These are phyloP conservation scores for Quercus wislizeni DNA, from an alignment of 306 rosid genomes.

Conservation along the genomic window DNA sequence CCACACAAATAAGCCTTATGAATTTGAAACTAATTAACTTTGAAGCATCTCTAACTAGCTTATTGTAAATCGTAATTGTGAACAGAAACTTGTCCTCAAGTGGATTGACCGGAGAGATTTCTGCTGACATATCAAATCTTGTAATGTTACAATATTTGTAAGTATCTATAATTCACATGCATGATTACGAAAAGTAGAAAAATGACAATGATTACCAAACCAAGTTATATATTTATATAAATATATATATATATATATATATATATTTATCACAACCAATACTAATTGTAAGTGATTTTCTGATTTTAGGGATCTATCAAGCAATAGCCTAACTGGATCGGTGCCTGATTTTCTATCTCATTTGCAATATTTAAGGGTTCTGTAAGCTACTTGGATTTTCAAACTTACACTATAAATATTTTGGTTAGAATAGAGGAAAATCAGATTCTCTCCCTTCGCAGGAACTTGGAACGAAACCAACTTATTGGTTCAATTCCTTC, in stretches of 20 bases:
- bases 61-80: slow-evolving; percentile 11
- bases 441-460: slow-evolving; percentile 24
- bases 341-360: slow-evolving; percentile 39
- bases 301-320: slow-evolving; percentile 56
- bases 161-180: slow-evolving; percentile 17
- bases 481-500: slow-evolving; percentile 41
- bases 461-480: slow-evolving; percentile 48
- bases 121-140: slow-evolving; percentile 35
- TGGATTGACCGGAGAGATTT: slow-evolving; percentile 42
- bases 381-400: slow-evolving; percentile 33
- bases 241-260: too few species aligned
- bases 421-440: not conserved
- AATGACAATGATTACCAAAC: too few species aligned
- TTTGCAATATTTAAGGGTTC: slow-evolving; percentile 22
- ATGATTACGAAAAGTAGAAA: not conserved
- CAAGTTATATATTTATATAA: not conserved
- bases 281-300: not conserved
- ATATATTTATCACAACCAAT: not conserved
- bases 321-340: slow-evolving; percentile 41
- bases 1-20: too few species aligned
- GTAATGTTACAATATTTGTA: slow-evolving; percentile 40
- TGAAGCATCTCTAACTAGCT: too few species aligned
- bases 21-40: not conserved
- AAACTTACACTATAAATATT: not conserved
- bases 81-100: slow-evolving; percentile 46